Base-by-base conservation (phyloP, 2,329 filamentous ascomycete genomes). In the Pseudocercospora crystallina region DNA sequence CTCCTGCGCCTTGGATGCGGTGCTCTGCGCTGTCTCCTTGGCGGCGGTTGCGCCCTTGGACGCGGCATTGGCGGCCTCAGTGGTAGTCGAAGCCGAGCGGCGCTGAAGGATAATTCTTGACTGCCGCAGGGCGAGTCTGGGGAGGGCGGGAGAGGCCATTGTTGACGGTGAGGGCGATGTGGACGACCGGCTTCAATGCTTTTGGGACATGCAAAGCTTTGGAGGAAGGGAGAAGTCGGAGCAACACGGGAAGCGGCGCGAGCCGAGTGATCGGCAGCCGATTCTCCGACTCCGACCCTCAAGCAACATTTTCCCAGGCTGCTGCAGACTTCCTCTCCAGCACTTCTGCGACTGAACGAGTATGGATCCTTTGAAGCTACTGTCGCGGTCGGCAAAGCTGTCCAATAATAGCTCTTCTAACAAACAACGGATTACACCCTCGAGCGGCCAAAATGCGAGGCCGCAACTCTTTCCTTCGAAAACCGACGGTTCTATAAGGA, bases 311-410 rank as follows among this genome's bases (percentile, higher is more conserved):
- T 26, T 26, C 20, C 3, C 3, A 7, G 7, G 7, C 20, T 7
- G 20, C 20, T 7, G 20, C 20, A 26, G 20, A 26, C 20, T 26
- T 7, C 20, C 20, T 26, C 20, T 26, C 20, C 4, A 26, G 7
- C 20, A 26, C 20, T 7, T 4, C 20, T 26, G 20, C 20, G 20
- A 26, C 20, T 3, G 13, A 33, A 13, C 8, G 15, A 35, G 31
- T 14, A 88, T 88, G 85, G 86, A 90, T 71, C 83, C 89, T 47
- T 76, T 89, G 64, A 89, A 84, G 63, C 73, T 90, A 30, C 74
- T 90, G 52, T 88, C 86, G 32, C 80, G 86, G 43, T 85, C 85
- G 50, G 83, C 82, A 2, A 89, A 87, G 62, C 72, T 76, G 11
- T 65, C 73, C 5, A 76, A 72, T 50, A 75, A 71, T 43, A 54